phyloP scores from a whole-genome alignment of 2,329 filamentous ascomycete species.

The Hymenoscyphus repandus region DNA sequence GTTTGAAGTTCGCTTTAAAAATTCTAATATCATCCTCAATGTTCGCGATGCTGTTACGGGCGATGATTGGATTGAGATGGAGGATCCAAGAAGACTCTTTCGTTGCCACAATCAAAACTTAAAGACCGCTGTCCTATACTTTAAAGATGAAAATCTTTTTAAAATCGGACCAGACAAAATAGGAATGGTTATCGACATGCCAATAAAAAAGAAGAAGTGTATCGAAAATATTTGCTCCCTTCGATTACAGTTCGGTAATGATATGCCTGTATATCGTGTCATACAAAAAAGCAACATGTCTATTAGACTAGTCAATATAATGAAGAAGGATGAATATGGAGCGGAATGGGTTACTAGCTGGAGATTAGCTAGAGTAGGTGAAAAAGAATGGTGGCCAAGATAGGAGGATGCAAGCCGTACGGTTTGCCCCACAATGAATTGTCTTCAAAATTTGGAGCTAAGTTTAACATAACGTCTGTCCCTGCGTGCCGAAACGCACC shows the following conservation, averaged over 20 bases:
- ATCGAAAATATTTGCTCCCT: background rate
- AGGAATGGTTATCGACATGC: background rate
- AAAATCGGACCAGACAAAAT: background rate
- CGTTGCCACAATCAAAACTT: background rate
- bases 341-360: background rate
- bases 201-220: background rate
- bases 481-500: too few species aligned
- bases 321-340: background rate
- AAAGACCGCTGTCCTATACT: background rate
- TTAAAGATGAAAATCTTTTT: background rate
- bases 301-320: conserved; percentile 1
- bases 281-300: background rate
- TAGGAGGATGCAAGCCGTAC: too few species aligned
- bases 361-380: background rate
- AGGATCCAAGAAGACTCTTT: background rate
- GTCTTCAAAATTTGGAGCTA: too few species aligned
- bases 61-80: background rate
- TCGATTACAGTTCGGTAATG: background rate
- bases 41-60: background rate
- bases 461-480: too few species aligned
- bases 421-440: too few species aligned
- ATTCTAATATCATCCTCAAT: background rate
- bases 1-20: background rate
- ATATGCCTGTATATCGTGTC: background rate
- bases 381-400: background rate